Base-by-base conservation (phyloP, 306 rosid genomes). In the Acacia melanoxylon region DNA sequence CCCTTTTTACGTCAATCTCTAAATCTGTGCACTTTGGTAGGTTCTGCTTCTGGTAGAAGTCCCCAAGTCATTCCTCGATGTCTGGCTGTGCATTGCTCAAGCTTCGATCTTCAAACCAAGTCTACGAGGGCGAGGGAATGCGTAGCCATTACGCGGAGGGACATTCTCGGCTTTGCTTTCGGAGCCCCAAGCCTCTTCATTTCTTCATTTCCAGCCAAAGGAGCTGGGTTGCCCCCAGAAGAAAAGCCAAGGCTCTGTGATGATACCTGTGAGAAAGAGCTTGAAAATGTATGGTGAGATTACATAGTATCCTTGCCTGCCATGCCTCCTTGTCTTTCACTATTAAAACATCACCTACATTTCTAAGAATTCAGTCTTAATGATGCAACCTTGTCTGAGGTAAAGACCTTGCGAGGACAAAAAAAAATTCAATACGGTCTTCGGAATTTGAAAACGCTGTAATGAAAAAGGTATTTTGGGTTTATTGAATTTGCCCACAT, bases 211-310 rank as follows among this genome's bases (percentile, higher is more conserved):
- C 86, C 83, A 35, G 93, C 90, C 52, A 86, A 80, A 44, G 99
- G 90, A 78, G 97, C 99, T 88, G 99, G 99, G 72, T 85, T 95
- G 88, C 99, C 99, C 15, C 94, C 90, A 0, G 98, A 95, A 83
- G 86, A 95, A 40, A 95, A 95, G 85, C 98, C 97, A 15, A 89
- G 71, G 83, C 87, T 95, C 12, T 95, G 98, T 72, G 97, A 93
- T 56, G 86, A 77, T 6, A 58, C 86, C 80, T 95, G 99, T 81
- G 97, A 91, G 91, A 88, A 80, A 72, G 94, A 93, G 90, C 98
- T 95, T 88, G 99, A 95, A 95, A 95, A 95, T 95, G 99, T 93
- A 93, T 88, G 98, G 95, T 91, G 99, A 92, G 97, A 88, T 90
- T 90, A 67, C 90, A 82, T 72, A 35, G 58, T 74, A 56, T 88